These are phyloP conservation scores for Aspergillus biplanus DNA, from an alignment of 495 filamentous ascomycete species.

Conservation along the genomic window DNA sequence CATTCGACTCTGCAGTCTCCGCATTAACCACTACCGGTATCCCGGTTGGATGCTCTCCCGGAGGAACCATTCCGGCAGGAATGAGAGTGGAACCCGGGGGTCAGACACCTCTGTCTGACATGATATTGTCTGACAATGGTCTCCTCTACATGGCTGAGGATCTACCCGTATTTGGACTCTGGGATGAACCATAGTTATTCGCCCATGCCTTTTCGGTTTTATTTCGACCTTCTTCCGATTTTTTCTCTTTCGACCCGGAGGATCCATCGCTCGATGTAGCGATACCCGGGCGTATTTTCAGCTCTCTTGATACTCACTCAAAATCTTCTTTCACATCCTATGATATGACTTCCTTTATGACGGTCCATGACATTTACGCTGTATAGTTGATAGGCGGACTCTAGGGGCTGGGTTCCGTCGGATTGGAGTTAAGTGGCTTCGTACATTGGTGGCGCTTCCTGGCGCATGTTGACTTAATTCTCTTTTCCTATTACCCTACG, in stretches of 20 bases:
- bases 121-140: constrained; percentile 46
- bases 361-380: neutral
- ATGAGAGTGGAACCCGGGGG: constrained; percentile 22
- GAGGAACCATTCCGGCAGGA: constrained; percentile 38
- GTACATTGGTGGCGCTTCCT: constrained; percentile 1
- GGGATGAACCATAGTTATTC: constrained; percentile 32
- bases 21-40: constrained; percentile 53
- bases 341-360: constrained; percentile 1
- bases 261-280: too few species aligned
- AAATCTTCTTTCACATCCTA: neutral
- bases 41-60: constrained; percentile 45
- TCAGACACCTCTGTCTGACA: constrained; percentile 44
- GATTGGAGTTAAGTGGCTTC: neutral
- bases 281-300: too few species aligned
- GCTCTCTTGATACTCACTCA: too few species aligned
- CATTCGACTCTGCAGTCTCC: constrained; percentile 51
- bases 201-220: neutral
- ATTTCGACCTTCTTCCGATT: neutral
- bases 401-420: neutral
- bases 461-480: neutral
- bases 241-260: neutral
- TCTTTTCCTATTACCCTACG: neutral
- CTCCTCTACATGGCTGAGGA: constrained; percentile 48
- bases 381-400: neutral
- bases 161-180: constrained; percentile 42